Evolutionary conservation across 345 rosid genomes (phyloP).

Genomic region (Aethionema arabicum): DNA sequence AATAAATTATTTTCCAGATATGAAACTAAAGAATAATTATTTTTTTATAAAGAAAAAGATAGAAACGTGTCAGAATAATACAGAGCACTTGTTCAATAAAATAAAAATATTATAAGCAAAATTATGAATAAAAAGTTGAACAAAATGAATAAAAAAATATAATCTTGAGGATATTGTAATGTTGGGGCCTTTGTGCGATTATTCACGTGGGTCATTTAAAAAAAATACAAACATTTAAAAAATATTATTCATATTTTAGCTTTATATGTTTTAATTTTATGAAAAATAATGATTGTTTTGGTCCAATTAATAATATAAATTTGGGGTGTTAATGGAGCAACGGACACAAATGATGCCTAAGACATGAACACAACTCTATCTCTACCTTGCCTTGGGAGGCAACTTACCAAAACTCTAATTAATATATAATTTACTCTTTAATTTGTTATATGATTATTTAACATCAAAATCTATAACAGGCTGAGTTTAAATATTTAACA

Average conservation of each 20-base stretch:
- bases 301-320: conserved; percentile 12
- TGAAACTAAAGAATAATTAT: conserved; percentile 27
- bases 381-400: conserved; percentile 85
- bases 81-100: conserved; percentile 52
- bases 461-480: no score
- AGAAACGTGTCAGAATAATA: conserved; percentile 59
- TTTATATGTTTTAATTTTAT: conserved; percentile 14
- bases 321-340: conserved; percentile 46
- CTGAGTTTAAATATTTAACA: no score
- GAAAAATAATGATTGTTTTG: conserved; percentile 12
- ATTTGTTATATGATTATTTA: no score
- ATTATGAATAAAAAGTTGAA: background rate
- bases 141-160: conserved; percentile 15
- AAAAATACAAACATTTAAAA: background rate
- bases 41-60: conserved; percentile 32
- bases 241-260: background rate
- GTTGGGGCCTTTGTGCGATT: conserved; percentile 54
- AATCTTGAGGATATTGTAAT: conserved; percentile 29
- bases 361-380: conserved; percentile 64
- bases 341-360: conserved; percentile 60
- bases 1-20: conserved; percentile 15
- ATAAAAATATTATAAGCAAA: conserved; percentile 23
- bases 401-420: conserved; percentile 46
- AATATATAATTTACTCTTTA: background rate
- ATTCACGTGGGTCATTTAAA: conserved; percentile 40